Percentiles rank a stretch among this genome's conserved stretches.
Conservation (phyloP, 371 early-diverging fungal species). For the Syncephalastrum sp. region DNA sequence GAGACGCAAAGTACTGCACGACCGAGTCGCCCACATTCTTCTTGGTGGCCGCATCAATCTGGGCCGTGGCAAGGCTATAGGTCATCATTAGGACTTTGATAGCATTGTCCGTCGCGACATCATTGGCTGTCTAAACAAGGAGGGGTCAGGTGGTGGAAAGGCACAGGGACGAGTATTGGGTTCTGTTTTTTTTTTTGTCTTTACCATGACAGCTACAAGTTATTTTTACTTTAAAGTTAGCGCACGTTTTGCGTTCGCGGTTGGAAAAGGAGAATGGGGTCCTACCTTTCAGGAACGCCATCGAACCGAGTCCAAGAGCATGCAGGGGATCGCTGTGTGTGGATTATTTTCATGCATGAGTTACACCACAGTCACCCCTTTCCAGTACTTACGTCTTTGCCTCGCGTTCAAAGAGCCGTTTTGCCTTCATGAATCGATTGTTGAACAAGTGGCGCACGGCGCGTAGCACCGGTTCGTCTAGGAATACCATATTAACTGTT, state of each 20-base stretch:
- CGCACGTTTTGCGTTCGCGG: no score
- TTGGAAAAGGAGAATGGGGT: background rate
- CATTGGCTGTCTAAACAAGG: conserved; percentile 49
- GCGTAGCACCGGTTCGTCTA: conserved; percentile 51
- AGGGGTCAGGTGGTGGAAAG: no score
- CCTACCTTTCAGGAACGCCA: conserved; percentile 54
- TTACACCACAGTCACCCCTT: background rate
- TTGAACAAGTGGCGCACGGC: conserved; percentile 59
- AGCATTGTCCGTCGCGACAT: conserved; percentile 53
- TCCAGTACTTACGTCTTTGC: conserved; percentile 15
- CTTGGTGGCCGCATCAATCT: conserved; percentile 60
- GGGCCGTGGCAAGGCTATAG: conserved; percentile 55
- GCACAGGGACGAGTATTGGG: no score
- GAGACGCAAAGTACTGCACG: conserved; percentile 38
- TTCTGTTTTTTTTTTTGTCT: no score
- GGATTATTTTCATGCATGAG: no score
- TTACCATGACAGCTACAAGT: conserved; percentile 28
- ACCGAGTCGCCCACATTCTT: conserved; percentile 48
- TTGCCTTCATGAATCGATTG: conserved; percentile 59
- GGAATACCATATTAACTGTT: background rate
- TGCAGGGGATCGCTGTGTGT: conserved; percentile 41
- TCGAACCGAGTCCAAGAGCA: conserved; percentile 48
- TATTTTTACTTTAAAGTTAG: conserved; percentile 10
- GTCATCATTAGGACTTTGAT: conserved; percentile 52
- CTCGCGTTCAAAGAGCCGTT: conserved; percentile 36